Conservation (phyloP, 2,329 filamentous ascomycete genomes). For the Apiospora marii region DNA sequence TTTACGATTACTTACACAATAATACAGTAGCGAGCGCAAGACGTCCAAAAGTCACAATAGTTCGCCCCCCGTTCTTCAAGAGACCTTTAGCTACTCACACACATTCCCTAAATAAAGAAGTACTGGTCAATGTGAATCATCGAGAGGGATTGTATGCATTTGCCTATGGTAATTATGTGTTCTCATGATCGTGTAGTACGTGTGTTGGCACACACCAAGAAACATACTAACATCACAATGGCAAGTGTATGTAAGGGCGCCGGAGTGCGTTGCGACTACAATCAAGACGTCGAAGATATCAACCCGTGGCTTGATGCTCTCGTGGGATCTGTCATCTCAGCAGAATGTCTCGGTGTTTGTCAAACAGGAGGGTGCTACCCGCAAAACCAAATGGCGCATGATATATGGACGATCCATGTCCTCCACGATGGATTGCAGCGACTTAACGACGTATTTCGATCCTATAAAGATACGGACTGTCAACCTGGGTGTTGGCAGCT, state of each 20-base stretch:
- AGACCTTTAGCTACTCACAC: background rate
- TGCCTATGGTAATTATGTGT: no score
- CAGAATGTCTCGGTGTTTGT: background rate
- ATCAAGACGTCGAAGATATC: background rate
- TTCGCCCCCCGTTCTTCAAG: background rate
- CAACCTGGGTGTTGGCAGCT: background rate
- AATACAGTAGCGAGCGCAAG: background rate
- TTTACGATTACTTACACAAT: background rate
- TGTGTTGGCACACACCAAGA: no score
- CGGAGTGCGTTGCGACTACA: background rate
- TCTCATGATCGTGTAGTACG: no score
- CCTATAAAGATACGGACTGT: background rate
- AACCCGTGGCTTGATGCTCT: background rate
- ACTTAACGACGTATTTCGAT: background rate
- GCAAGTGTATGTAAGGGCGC: no score
- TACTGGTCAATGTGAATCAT: background rate
- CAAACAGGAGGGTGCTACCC: background rate
- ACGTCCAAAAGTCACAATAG: background rate
- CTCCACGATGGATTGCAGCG: background rate
- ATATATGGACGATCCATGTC: background rate
- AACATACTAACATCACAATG: no score
- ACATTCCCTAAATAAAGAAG: background rate
- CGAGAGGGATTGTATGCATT: no score
- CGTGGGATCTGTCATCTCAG: background rate
- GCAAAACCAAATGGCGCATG: background rate